Evolutionary conservation across 495 filamentous ascomycete genomes (phyloP), one percentile per base, ranked within the genome.

Genomic region (Lophium mytilinum): DNA sequence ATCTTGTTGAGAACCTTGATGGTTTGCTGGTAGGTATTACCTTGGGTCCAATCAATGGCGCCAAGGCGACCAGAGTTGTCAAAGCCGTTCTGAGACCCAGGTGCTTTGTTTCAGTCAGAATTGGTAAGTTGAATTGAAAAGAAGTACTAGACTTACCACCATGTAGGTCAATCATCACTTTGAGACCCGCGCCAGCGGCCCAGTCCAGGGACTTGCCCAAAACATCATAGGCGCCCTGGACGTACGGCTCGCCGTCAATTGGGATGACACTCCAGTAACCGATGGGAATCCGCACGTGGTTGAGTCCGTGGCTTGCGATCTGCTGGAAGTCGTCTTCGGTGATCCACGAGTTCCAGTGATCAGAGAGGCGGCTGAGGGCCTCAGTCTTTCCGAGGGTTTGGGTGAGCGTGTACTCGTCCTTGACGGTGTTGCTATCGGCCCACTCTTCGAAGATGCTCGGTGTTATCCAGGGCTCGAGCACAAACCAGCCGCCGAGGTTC

Each of bases 251-350:
- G 34, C 77, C 82, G 15, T 74, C 61, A 6, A 80, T 54, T 3
- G 80, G 80, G 15, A 72, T 72, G 15, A 87, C 68, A 36, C 84
- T 83, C 87, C 87, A 92, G 67, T 90, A 90, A 14, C 87, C 87
- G 52, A 91, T 77, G 2, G 87, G 87, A 52, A 92, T 90, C 52
- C 87, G 77, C 37, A 90, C 85, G 53, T 87, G 83, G 68, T 89
- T 90, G 59, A 90, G 66, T 12, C 88, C 87, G 3, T 77, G 72
- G 5, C 68, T 66, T 12, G 79, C 79, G 49, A 91, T 90, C 49
- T 83, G 73, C 7, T 74, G 68, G 62, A 91, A 86, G 68, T 91
- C 87, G 39, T 69, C 75, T 58, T 81, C 69, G 6, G 81, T 85
- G 64, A 90, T 83, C 73, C 79, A 90, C 51, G 72, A 69, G 53